phyloP scores from a whole-genome alignment of 495 filamentous ascomycete genomes.

The Staphylotrichum longicolle region DNA sequence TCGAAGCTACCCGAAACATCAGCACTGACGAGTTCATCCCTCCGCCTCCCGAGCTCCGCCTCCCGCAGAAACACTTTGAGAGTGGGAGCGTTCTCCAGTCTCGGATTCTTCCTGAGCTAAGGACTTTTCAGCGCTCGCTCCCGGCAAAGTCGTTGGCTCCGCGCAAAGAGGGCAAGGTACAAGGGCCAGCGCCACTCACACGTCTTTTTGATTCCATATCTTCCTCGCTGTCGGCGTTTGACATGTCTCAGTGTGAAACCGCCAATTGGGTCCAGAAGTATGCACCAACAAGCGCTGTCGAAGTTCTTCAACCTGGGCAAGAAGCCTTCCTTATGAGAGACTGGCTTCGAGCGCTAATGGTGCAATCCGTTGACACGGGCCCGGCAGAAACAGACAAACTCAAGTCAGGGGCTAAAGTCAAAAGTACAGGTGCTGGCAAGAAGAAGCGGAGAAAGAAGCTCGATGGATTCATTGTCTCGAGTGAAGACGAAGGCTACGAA shows the following conservation, averaged over 20 bases:
- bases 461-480: conserved; percentile 82
- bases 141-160: conserved; percentile 17
- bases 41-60: conserved; percentile 41
- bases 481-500: conserved; percentile 74
- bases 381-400: conserved; percentile 47
- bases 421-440: conserved; percentile 48
- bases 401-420: conserved; percentile 42
- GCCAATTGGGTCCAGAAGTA: conserved; percentile 84
- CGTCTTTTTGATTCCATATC: conserved; percentile 60
- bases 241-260: conserved; percentile 70
- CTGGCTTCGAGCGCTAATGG: conserved; percentile 76
- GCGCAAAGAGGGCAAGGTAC: conserved; percentile 22
- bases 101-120: conserved; percentile 39
- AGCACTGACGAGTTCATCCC: conserved; percentile 42
- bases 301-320: conserved; percentile 73
- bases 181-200: conserved; percentile 56
- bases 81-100: conserved; percentile 48
- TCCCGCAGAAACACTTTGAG: conserved; percentile 50
- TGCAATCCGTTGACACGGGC: conserved; percentile 69
- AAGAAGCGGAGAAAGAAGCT: conserved; percentile 72
- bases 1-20: conserved; percentile 30
- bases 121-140: conserved; percentile 13
- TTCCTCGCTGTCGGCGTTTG: conserved; percentile 70
- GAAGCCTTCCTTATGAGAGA: conserved; percentile 72
- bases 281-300: conserved; percentile 63